These are phyloP conservation scores for Pythium dissotocum DNA, from an alignment of 352 stramenopile genomes.

Conservation along the genomic window DNA sequence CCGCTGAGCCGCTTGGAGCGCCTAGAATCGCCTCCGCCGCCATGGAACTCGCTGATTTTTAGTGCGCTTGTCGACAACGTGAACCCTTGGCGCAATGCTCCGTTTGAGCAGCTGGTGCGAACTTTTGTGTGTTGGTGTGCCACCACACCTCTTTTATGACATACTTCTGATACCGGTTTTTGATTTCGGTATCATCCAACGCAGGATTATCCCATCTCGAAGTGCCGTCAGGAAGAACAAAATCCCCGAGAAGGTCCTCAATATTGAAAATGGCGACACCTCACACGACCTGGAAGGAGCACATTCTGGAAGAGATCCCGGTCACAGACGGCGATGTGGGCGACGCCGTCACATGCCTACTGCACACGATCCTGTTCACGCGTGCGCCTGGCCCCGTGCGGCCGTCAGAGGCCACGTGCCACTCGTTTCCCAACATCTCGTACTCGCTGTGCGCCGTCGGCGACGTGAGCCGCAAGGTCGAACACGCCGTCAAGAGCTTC, in stretches of 20 bases:
- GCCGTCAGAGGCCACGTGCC: conserved; percentile 73
- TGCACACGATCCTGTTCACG: conserved; percentile 86
- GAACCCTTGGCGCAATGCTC: not conserved
- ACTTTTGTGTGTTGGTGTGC: conserved; percentile 28
- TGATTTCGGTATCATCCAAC: not conserved
- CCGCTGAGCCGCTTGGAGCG: not conserved
- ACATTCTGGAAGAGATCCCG: conserved; percentile 63
- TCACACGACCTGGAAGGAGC: conserved; percentile 47
- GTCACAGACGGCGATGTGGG: conserved; percentile 56
- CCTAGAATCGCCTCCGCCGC: conserved; percentile 4
- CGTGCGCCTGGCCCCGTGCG: conserved; percentile 68
- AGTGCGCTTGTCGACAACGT: not conserved
- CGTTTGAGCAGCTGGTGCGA: conserved; percentile 18
- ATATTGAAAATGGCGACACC: not conserved
- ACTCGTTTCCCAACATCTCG: conserved; percentile 71
- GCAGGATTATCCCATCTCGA: not conserved
- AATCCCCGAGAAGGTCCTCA: not conserved
- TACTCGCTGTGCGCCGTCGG: conserved; percentile 78
- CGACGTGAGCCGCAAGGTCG: conserved; percentile 79
- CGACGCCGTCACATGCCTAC: conserved; percentile 64
- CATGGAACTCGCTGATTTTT: conserved; percentile 1
- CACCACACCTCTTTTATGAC: not conserved
- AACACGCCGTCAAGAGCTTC: conserved; percentile 61
- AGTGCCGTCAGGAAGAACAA: not conserved
- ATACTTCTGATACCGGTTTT: not conserved